Conservation (phyloP, 768 basidiomycete species). For the Termitomyces sp. region DNA sequence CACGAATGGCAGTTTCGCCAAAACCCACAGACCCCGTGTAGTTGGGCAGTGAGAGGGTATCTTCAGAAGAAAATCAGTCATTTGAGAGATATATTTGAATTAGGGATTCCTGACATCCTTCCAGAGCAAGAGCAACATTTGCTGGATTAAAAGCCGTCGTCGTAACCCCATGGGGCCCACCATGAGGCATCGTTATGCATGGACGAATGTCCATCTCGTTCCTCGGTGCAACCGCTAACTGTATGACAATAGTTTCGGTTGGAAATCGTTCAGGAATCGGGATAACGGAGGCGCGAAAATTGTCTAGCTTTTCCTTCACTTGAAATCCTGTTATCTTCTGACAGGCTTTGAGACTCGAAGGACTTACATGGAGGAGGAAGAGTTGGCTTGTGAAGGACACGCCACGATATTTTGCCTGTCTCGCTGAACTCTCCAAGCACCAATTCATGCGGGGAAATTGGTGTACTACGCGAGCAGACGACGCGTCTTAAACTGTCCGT, state of each 20-base stretch:
- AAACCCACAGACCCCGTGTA: conserved; percentile 68
- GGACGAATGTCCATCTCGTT: conserved; percentile 24
- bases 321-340: background rate
- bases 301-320: conserved; percentile 40
- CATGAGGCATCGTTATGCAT: conserved; percentile 53
- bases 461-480: conserved; percentile 47
- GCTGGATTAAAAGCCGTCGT: conserved; percentile 44
- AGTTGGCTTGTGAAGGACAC: conserved; percentile 36
- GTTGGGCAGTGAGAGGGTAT: conserved; percentile 56
- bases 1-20: conserved; percentile 54
- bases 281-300: conserved; percentile 38
- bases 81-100: background rate
- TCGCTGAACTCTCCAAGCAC: conserved; percentile 37
- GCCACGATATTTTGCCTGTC: conserved; percentile 24
- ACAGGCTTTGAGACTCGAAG: background rate
- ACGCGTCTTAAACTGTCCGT: conserved; percentile 39
- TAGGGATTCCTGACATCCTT: conserved; percentile 48
- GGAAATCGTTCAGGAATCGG: conserved; percentile 44
- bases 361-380: conserved; percentile 37
- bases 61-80: conserved; percentile 23
- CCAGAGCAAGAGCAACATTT: conserved; percentile 42
- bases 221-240: conserved; percentile 17
- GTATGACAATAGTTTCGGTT: conserved; percentile 52
- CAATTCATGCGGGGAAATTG: conserved; percentile 40
- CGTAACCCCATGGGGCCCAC: conserved; percentile 53